phyloP scores from a whole-genome alignment of 2,329 filamentous ascomycete species.

The Aspergillus japonicus region DNA sequence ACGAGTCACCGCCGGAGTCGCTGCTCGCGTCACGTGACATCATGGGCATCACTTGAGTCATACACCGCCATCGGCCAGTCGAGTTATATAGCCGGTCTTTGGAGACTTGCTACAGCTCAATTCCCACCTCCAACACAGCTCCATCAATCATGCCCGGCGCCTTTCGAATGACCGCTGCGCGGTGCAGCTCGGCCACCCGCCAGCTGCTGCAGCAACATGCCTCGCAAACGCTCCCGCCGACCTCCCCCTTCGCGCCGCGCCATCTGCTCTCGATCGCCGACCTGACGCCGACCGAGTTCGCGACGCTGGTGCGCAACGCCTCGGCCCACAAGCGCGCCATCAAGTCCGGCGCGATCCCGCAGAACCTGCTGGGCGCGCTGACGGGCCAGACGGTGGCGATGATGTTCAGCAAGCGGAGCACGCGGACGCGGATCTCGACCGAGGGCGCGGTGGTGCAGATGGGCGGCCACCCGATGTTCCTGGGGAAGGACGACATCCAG shows the following conservation, averaged over 20 bases:
- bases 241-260: conserved; percentile 65
- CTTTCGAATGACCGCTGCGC: conserved; percentile 28
- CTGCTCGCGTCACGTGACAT: not conserved
- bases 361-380: conserved; percentile 61
- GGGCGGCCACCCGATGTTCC: conserved; percentile 93
- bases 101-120: not conserved
- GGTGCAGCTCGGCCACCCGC: conserved; percentile 14
- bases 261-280: conserved; percentile 92
- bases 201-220: conserved; percentile 36
- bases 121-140: not conserved
- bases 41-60: not conserved
- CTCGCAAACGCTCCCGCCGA: conserved; percentile 40
- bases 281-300: conserved; percentile 75
- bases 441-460: conserved; percentile 86
- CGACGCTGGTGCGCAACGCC: conserved; percentile 79
- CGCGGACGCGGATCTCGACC: conserved; percentile 87
- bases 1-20: not conserved
- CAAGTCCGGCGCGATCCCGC: conserved; percentile 66
- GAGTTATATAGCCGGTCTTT: not conserved
- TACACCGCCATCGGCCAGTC: not conserved
- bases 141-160: conserved; percentile 27
- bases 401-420: conserved; percentile 96
- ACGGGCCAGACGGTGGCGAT: conserved; percentile 81
- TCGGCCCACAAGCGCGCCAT: conserved; percentile 71
- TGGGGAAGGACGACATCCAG: conserved; percentile 94